Percentiles rank a stretch among this genome's conserved stretches.
These are phyloP conservation scores for Syzygium aromaticum DNA, from an alignment of 345 rosid genomes.

Conservation along the genomic window DNA sequence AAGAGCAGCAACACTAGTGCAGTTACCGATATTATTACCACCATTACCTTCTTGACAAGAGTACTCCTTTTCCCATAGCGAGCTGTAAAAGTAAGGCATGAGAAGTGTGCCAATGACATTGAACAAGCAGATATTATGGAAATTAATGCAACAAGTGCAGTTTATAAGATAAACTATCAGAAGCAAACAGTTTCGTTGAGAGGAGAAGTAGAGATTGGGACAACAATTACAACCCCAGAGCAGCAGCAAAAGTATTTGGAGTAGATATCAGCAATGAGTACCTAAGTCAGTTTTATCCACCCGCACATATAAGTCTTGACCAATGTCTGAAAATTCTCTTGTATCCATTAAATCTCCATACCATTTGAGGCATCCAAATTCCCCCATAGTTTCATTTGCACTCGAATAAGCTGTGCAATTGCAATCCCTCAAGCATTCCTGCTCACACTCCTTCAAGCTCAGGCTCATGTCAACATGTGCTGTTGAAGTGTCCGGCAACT, in stretches of 20 bases:
- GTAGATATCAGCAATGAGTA: neutral
- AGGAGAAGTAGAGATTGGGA: neutral
- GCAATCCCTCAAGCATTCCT: constrained; percentile 1
- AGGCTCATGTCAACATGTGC: constrained; percentile 26
- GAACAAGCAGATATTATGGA: neutral
- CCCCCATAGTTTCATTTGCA: constrained; percentile 28
- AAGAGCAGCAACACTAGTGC: neutral
- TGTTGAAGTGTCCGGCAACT: constrained; percentile 14
- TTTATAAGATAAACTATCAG: neutral
- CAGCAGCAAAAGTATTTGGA: neutral
- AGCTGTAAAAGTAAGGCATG: neutral
- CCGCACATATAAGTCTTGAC: constrained; percentile 42
- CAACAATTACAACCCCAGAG: neutral
- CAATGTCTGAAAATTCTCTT: constrained; percentile 24
- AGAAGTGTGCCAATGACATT: neutral
- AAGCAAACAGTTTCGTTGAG: neutral
- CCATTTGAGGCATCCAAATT: constrained; percentile 55
- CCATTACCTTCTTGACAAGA: neutral
- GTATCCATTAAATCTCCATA: constrained; percentile 37
- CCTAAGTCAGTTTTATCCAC: constrained; percentile 45
- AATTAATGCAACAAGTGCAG: neutral
- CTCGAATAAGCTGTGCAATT: constrained; percentile 42
- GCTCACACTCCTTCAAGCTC: constrained; percentile 28
- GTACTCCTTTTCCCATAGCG: neutral
- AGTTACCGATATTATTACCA: neutral